Evolutionary conservation across 2,329 filamentous ascomycete genomes (phyloP).

Genomic region (Cyanodermella asteris): DNA sequence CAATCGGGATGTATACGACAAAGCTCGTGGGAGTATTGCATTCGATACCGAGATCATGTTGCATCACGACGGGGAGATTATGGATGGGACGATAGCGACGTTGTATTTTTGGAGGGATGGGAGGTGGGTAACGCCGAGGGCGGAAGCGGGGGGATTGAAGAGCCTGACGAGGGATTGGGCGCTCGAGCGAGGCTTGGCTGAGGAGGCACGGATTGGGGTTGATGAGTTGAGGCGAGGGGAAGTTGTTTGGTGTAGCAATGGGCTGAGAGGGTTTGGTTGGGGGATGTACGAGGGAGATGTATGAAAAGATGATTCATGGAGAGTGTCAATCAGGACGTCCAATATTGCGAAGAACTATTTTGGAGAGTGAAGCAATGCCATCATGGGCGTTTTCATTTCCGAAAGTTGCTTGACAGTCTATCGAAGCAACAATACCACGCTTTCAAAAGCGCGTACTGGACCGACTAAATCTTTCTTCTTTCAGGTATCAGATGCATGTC

Average conservation of each 20-base stretch:
- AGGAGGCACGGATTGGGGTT: conserved; percentile 39
- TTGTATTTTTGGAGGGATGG: conserved; percentile 56
- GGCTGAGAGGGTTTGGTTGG: conserved; percentile 48
- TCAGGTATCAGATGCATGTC: too few species aligned
- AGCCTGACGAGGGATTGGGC: conserved; percentile 71
- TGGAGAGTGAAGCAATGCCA: too few species aligned
- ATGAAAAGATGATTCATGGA: too few species aligned
- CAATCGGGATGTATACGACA: conserved; percentile 46
- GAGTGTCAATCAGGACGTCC: too few species aligned
- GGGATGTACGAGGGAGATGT: too few species aligned
- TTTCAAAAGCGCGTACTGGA: too few species aligned
- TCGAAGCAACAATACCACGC: too few species aligned
- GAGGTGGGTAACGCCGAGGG: conserved; percentile 59
- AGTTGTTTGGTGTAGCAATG: conserved; percentile 74
- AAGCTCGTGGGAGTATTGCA: conserved; percentile 30
- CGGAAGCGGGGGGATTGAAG: conserved; percentile 58
- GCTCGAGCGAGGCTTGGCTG: conserved; percentile 44
- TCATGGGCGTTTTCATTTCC: too few species aligned
- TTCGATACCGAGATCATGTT: conserved; percentile 53
- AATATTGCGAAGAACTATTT: too few species aligned
- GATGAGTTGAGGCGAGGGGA: conserved; percentile 48
- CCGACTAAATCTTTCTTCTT: too few species aligned
- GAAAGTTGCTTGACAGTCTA: too few species aligned
- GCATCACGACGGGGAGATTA: conserved; percentile 44
- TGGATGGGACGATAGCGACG: conserved; percentile 70